Conservation (phyloP, 768 basidiomycete species). For the Termitomyces sp. region DNA sequence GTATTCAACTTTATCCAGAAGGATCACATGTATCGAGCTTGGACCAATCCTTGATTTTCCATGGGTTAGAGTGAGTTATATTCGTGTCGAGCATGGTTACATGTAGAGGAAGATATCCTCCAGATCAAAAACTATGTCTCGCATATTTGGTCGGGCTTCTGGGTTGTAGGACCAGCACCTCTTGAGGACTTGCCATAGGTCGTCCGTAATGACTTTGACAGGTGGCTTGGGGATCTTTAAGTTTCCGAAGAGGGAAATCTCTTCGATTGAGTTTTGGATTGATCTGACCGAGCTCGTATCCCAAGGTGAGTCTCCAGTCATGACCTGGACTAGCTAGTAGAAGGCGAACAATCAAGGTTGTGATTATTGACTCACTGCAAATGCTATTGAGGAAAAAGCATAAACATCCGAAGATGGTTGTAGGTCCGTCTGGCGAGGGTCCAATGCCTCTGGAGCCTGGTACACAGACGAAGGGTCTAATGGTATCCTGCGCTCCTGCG, state of each 20-base stretch:
- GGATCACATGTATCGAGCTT: not conserved
- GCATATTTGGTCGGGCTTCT: not conserved
- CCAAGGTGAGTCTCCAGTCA: constrained; percentile 7
- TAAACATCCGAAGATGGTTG: constrained; percentile 11
- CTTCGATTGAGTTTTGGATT: not conserved
- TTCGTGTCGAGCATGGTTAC: not conserved
- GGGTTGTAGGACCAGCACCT: constrained; percentile 2
- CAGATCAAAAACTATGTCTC: constrained; percentile 2
- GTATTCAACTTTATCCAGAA: not conserved
- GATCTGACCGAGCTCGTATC: not conserved
- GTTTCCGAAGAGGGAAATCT: not conserved
- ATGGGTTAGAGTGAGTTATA: not conserved
- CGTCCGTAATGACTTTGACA: not conserved
- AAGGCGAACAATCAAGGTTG: not conserved
- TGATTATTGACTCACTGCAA: constrained; percentile 5
- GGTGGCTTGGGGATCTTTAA: not conserved
- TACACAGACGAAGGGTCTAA: not conserved
- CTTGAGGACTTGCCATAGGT: constrained; percentile 1
- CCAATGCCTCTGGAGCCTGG: constrained; percentile 9
- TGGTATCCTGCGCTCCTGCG: not conserved
- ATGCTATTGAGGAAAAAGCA: constrained; percentile 6
- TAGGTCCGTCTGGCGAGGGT: not conserved
- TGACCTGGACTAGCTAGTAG: not conserved
- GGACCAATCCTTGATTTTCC: not conserved
- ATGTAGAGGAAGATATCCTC: constrained; percentile 7